Evolutionary conservation across 495 filamentous ascomycete species (phyloP).

Genomic region (Lasiosphaeria hispida): DNA sequence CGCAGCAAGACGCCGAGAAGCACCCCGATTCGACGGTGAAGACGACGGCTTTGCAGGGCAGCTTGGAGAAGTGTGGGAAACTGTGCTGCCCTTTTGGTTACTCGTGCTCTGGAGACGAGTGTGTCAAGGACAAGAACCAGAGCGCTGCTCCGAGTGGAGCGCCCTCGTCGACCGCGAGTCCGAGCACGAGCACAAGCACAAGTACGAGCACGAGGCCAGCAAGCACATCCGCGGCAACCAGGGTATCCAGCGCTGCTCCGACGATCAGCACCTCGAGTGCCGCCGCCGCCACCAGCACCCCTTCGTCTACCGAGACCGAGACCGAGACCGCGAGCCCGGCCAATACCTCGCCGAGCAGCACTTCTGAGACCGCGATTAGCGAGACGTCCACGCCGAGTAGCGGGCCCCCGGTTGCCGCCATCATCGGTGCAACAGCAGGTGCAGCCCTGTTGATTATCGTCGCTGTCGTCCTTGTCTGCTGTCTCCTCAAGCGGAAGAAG

Average conservation of each 20-base stretch:
- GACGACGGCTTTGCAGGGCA: slow-evolving; percentile 59
- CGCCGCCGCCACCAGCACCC: not conserved
- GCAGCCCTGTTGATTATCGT: slow-evolving; percentile 25
- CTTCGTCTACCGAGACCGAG: not conserved
- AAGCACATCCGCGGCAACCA: not conserved
- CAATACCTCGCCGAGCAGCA: not conserved
- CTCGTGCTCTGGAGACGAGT: slow-evolving; percentile 53
- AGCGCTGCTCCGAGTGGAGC: slow-evolving; percentile 19
- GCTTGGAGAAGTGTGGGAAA: slow-evolving; percentile 56
- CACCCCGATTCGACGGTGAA: slow-evolving; percentile 65
- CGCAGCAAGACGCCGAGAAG: slow-evolving; percentile 59
- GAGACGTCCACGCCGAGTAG: not conserved
- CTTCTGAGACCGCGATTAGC: not conserved
- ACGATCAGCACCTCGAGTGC: not conserved
- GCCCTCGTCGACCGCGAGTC: slow-evolving; percentile 1
- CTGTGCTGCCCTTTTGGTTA: slow-evolving; percentile 82
- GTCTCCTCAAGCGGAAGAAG: slow-evolving; percentile 30
- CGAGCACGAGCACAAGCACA: not conserved
- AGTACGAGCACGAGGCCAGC: slow-evolving; percentile 22
- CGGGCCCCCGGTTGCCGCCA: slow-evolving; percentile 18
- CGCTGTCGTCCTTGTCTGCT: slow-evolving; percentile 30
- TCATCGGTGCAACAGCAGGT: slow-evolving; percentile 28
- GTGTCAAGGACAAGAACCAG: slow-evolving; percentile 40
- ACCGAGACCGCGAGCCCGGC: not conserved
- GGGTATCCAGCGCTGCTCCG: slow-evolving; percentile 22